Percentiles rank a stretch among this genome's conserved stretches.
Evolutionary conservation across 225 moss, liverwort and hornwort species (phyloP).

Genomic region (Pleurozium schreberi): DNA sequence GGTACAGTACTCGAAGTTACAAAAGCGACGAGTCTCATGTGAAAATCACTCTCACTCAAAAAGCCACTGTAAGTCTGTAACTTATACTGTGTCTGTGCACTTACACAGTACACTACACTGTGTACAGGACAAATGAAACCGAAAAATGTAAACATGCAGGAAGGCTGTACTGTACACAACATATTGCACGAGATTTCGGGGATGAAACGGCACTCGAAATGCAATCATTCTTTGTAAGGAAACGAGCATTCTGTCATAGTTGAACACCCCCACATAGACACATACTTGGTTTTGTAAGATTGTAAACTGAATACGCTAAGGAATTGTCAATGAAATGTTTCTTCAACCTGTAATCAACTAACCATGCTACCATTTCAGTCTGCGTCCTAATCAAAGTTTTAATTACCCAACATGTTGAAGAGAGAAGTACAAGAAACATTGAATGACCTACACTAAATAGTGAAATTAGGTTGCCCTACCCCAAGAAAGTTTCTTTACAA

Average conservation of each 20-base stretch:
- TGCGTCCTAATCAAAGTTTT: neutral
- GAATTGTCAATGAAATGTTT: too few relatives aligned
- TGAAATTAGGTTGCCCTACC: too few relatives aligned
- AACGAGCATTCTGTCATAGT: neutral
- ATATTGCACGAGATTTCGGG: neutral
- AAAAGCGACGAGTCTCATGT: neutral
- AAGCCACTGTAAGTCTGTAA: too few relatives aligned
- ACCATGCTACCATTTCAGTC: neutral
- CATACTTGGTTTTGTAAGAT: neutral
- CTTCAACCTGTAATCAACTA: neutral
- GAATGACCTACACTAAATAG: too few relatives aligned
- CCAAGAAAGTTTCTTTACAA: too few relatives aligned
- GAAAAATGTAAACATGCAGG: neutral
- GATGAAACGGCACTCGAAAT: neutral
- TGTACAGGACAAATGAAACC: neutral
- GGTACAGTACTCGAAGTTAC: neutral
- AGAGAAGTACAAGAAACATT: neutral
- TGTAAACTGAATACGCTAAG: too few relatives aligned
- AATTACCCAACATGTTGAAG: neutral
- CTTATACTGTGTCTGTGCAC: neutral
- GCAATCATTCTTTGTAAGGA: neutral
- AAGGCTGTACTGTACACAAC: neutral
- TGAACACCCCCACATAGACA: neutral
- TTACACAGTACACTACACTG: too few relatives aligned
- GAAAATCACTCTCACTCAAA: neutral